Conservation (phyloP, 345 rosid species). For the Carallia brachiata region DNA sequence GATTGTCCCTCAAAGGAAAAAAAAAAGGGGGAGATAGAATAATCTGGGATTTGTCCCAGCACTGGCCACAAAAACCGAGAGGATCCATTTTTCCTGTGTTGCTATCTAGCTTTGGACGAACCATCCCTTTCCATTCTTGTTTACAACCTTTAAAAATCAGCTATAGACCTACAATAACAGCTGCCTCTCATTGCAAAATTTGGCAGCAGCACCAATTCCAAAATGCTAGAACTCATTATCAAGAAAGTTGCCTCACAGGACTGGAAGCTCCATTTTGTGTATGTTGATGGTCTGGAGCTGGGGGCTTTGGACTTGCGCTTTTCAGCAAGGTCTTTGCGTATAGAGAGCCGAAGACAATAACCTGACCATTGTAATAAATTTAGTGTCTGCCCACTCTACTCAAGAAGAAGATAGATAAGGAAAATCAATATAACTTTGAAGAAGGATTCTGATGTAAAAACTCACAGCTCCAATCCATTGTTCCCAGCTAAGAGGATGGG, state of each 20-base stretch:
- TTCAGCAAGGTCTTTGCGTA: constrained; percentile 55
- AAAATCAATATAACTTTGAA: background rate
- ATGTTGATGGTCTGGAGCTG: constrained; percentile 31
- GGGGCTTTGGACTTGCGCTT: constrained; percentile 35
- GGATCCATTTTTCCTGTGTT: background rate
- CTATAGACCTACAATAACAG: constrained; percentile 3
- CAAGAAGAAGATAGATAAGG: background rate
- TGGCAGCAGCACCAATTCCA: constrained; percentile 13
- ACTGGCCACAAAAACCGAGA: background rate
- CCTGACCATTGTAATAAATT: constrained; percentile 31
- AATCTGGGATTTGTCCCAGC: background rate
- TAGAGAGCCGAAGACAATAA: constrained; percentile 72
- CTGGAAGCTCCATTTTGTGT: constrained; percentile 38
- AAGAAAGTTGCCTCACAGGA: constrained; percentile 38
- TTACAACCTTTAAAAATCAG: constrained; percentile 7
- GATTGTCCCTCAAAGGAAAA: no score
- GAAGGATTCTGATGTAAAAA: background rate
- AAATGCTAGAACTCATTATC: background rate
- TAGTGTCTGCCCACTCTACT: constrained; percentile 4
- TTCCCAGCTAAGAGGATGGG: constrained; percentile 90
- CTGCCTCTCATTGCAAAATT: constrained; percentile 7
- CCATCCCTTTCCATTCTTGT: background rate
- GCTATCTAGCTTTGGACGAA: background rate
- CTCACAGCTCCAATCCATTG: constrained; percentile 88
- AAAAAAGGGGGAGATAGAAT: no score